Conservation (phyloP, 805 yeast genomes). For the Ogataea allantospora region DNA sequence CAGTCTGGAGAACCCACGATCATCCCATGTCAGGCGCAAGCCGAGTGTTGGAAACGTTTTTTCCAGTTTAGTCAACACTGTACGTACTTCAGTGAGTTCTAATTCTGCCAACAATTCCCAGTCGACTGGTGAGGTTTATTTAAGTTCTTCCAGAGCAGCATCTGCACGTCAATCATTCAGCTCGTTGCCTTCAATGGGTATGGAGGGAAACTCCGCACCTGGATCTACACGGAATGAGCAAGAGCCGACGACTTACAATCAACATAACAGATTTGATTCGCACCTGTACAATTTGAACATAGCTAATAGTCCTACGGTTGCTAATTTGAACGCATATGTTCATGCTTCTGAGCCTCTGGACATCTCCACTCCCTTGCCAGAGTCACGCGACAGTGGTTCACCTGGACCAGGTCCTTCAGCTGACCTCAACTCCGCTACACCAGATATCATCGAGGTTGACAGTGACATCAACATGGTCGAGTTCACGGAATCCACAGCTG, state of each 20-base stretch:
- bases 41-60: conserved; percentile 30
- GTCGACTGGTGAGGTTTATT: conserved; percentile 2
- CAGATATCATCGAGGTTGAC: conserved; percentile 18
- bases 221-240: conserved; percentile 3
- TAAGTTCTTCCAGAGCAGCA: conserved; percentile 9
- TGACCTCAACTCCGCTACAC: conserved; percentile 10
- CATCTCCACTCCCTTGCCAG: conserved; percentile 15
- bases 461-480: conserved; percentile 21
- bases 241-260: conserved; percentile 3
- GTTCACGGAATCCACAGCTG: conserved; percentile 3
- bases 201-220: conserved; percentile 3
- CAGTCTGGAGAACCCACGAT: conserved; percentile 17
- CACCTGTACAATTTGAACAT: conserved; percentile 26
- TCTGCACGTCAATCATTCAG: conserved; percentile 17
- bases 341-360: conserved; percentile 16
- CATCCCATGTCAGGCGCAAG: conserved; percentile 25
- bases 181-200: conserved; percentile 13
- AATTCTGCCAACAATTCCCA: not conserved
- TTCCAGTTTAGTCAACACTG: conserved; percentile 27
- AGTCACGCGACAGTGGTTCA: not conserved
- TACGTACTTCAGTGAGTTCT: conserved; percentile 22
- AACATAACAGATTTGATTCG: conserved; percentile 30
- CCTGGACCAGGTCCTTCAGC: not conserved
- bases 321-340: conserved; percentile 23
- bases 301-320: conserved; percentile 32